Evolutionary conservation across 768 basidiomycete genomes (phyloP), one percentile per base, ranked within the genome.

Genomic region (Lactarius hengduanensis): DNA sequence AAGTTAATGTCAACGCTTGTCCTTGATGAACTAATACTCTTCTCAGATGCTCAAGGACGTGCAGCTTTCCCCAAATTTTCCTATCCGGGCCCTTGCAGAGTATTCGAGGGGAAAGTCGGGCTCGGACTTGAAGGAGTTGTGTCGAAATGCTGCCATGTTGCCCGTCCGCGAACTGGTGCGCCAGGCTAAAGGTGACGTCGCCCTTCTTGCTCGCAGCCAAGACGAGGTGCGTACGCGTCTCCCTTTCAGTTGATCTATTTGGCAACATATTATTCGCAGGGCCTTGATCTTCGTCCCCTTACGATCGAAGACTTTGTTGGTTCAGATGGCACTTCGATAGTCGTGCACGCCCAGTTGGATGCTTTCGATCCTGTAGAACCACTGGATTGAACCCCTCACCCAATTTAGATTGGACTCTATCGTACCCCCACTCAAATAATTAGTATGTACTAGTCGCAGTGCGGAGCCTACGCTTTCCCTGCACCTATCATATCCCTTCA

Each of bases 91-190:
- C 1, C 83, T 99, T 4, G 94, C 93, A 2, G 77, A 81, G 20
- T 80, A 82, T 38, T 85, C 94, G 1, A 85, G 86, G 26, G 91
- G 92, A 1, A 78, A 86, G 30, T 96, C 94, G 2, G 96, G 96
- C 4, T 94, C 94, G 2, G 96, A 98, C 75, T 78, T 98, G 62
- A 86, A 89, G 71, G 96, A 99, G 77, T 80, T 96, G 16, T 98
- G 96, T 76, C 83, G 96, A 62, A 94, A 88, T 71, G 96, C 96
- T 1, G 95, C 93, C 0, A 96, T 98, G 94, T 84, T 88, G 1
- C 93, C 94, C 6, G 90, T 96, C 26, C 85, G 92, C 32, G 94
- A 96, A 73, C 89, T 86, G 70, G 87, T 95, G 81, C 81, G 87
- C 41, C 78, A 79, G 77, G 71, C 80, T 73, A 73, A 77, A 72